Evolutionary conservation across 441 rosid species (phyloP).

Genomic region (Lepidium campestre): DNA sequence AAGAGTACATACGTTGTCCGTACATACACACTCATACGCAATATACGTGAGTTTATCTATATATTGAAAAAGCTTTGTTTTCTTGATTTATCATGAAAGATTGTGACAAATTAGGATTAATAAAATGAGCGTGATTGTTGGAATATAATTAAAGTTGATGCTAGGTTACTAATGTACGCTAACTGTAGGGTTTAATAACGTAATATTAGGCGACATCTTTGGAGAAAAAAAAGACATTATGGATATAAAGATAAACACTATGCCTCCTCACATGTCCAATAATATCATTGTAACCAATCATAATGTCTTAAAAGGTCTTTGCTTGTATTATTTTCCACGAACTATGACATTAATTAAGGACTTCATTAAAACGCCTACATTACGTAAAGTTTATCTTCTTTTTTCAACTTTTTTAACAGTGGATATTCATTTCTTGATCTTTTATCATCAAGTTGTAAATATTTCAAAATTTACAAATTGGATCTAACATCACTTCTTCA

Average conservation of each 20-base stretch:
- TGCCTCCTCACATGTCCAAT: slow-evolving; percentile 22
- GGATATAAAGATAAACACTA: slow-evolving; percentile 7
- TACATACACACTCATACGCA: neutral
- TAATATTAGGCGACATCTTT: slow-evolving; percentile 24
- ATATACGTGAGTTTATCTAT: neutral
- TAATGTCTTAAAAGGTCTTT: slow-evolving; percentile 11
- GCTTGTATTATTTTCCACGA: slow-evolving; percentile 16
- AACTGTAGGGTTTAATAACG: slow-evolving; percentile 9
- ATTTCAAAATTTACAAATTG: neutral
- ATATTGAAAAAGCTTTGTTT: too few species aligned
- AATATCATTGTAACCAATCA: slow-evolving; percentile 25
- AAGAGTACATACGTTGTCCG: neutral
- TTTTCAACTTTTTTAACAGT: neutral
- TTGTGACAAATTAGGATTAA: neutral
- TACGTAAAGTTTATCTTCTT: slow-evolving; percentile 26
- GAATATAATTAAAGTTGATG: slow-evolving; percentile 20
- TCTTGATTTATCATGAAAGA: neutral
- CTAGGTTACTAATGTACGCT: slow-evolving; percentile 5
- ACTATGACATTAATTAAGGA: neutral
- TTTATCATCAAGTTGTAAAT: neutral
- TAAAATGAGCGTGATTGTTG: slow-evolving; percentile 20
- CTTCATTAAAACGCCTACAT: slow-evolving; percentile 24
- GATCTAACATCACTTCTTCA: neutral
- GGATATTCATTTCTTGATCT: neutral
- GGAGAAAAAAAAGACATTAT: neutral